phyloP scores from a whole-genome alignment of 2,329 filamentous ascomycete species.

The Ascochyta viciae-villosae region DNA sequence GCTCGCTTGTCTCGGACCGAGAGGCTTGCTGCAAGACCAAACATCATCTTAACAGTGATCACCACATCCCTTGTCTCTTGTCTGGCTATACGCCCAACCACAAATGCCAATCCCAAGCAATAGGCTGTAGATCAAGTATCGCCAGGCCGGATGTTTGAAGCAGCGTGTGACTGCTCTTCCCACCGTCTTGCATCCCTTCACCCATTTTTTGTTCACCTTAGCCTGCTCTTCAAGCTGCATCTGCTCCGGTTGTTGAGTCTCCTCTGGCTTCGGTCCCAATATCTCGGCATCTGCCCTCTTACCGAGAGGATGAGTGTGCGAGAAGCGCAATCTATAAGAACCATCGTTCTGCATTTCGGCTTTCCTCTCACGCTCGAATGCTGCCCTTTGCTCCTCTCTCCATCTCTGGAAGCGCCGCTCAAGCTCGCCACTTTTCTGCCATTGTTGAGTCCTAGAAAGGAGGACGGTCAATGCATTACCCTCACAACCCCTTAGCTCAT shows the following conservation, averaged over 20 bases:
- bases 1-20: not conserved
- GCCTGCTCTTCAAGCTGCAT: not conserved
- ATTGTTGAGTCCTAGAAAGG: not conserved
- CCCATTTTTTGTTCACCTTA: not conserved
- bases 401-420: constrained; percentile 5
- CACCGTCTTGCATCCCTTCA: too few species aligned
- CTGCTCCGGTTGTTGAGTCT: not conserved
- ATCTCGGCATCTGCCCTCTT: too few species aligned
- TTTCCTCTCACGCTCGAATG: not conserved
- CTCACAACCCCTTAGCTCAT: not conserved
- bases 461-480: not conserved
- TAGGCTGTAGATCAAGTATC: not conserved
- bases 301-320: too few species aligned
- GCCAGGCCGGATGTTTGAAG: constrained; percentile 1
- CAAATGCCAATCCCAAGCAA: not conserved
- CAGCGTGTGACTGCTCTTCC: not conserved
- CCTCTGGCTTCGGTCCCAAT: too few species aligned
- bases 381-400: not conserved
- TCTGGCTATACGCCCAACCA: not conserved
- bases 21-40: not conserved
- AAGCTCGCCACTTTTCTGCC: constrained; percentile 1
- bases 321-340: too few species aligned
- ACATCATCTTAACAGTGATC: not conserved
- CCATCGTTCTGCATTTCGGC: too few species aligned
- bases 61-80: not conserved